Evolutionary conservation across 2,329 filamentous ascomycete genomes (phyloP), one percentile per base, ranked within the genome.

Genomic region (Leptographium procerum): DNA sequence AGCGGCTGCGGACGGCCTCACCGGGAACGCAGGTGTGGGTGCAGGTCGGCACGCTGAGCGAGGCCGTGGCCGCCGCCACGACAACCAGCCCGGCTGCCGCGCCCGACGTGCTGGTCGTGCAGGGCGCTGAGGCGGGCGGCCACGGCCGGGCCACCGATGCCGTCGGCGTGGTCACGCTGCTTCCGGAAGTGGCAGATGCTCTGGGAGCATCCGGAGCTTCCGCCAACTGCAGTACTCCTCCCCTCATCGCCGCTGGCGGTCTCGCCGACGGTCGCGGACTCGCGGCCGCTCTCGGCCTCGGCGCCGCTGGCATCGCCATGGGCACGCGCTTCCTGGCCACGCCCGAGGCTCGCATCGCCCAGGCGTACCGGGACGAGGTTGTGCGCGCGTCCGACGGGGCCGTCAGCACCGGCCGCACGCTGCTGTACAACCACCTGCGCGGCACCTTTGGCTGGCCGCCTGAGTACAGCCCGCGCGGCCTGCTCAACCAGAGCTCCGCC

Each of bases 71-170:
- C 59, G 78, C 76, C 0, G 71, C 76, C 1, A 53, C n/a, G n/a
- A n/a, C n/a, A n/a, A n/a, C 62, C n/a, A 71, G 76, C 26, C 78
- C 76, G 0, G 70, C 78, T 0, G 80, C 86, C 64, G 78, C 80
- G 33, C 65, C 80, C 0, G 82, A 87, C 64, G 81, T 80, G 31
- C 64, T 87, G 2, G 80, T 87, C 8, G 75, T 81, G 6, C 84
- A 87, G 68, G 84, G 84, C 3, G 73, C 75, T 7, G 84, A 87
- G 68, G 84, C 83, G 1, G 84, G 83, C 9, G 84, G 84, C 0
- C 84, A 87, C 65, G 63, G 63, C 3, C 83, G 84, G 61, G 78
- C 81, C 51, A 72, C 73, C 0, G 69, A 71, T 26, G 81, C 79
- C 4, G 76, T 78, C 2, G 76, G 82, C 7, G 69, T 86, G 2